Evolutionary conservation across 805 yeast species (phyloP), one percentile per base, ranked within the genome.

Genomic region (Ogataea neopini): DNA sequence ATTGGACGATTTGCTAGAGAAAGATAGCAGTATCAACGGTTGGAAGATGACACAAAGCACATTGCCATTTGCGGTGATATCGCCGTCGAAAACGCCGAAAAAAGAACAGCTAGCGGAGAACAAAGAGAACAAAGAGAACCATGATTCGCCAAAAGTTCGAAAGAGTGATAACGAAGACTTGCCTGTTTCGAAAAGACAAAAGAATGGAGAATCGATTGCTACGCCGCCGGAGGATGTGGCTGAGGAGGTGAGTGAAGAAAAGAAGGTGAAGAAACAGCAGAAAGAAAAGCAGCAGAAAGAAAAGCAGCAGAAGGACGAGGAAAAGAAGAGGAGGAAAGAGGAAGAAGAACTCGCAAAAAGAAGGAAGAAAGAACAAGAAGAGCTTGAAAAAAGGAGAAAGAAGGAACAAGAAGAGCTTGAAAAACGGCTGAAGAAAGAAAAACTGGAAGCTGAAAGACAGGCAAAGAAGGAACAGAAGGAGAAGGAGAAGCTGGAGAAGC

Each of bases 401-500:
- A 46, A 43, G 43, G 49, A 50, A 33, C 49, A 38, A 37, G 49
- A 44, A 30, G 51, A 47, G 36, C 36, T 32, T n/a, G 54, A 57
- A 45, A 59, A 47, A 20, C 53, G 45, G 20, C 47, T 41, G 39
- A 49, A 51, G 11, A 61, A 55, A 43, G 77, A 17, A 29, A 62
- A 62, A 41, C 58, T 42, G 25, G 65, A 62, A 35, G 51, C 50
- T 2, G 63, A 57, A 44, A 50, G 52, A 39, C 48, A 47, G 45
- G 50, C 60, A 8, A 54, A 55, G 52, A 55, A 56, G 14, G 70
- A 48, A 66, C 67, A 64, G 61, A 43, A 58, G 52, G 53, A 62
- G 56, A 42, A 53, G 40, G 64, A 46, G 56, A 62, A 49, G 44
- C 42, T 63, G 45, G 54, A 63, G 44, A 56, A 42, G 32, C 56